A percentile compares a stretch with the other conserved stretches of the same genome.
Conservation (phyloP, 176 grass and related monocot genomes). For the Aechmea fasciata region DNA sequence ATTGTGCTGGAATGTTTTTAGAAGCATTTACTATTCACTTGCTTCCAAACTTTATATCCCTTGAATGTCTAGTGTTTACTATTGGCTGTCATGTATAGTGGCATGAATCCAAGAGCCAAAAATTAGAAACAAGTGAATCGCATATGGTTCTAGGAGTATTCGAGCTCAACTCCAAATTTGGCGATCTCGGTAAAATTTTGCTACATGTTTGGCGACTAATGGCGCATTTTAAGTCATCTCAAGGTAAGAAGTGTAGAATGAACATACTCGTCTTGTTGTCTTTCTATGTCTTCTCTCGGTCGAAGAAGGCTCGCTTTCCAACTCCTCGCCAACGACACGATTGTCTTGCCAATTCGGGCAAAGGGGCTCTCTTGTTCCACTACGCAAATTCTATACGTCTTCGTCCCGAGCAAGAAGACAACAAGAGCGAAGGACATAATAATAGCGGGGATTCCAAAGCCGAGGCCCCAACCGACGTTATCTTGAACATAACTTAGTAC, state of each 20-base stretch:
- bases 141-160: too few relatives aligned
- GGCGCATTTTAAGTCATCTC: too few relatives aligned
- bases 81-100: too few relatives aligned
- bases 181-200: too few relatives aligned
- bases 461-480: conserved; percentile 35
- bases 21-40: too few relatives aligned
- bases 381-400: conserved; percentile 32
- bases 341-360: conserved; percentile 9
- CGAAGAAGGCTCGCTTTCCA: background rate
- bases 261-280: background rate
- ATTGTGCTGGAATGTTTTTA: too few relatives aligned
- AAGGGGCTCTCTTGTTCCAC: conserved; percentile 3
- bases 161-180: too few relatives aligned
- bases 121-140: too few relatives aligned
- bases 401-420: conserved; percentile 34
- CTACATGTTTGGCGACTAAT: too few relatives aligned
- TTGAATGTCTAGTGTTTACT: too few relatives aligned
- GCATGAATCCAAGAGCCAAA: too few relatives aligned
- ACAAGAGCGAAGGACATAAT: conserved; percentile 33
- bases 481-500: conserved; percentile 46
- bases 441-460: conserved; percentile 42
- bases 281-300: conserved; percentile 1
- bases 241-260: background rate
- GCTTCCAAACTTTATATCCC: too few relatives aligned
- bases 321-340: conserved; percentile 4